Evolutionary conservation across 768 basidiomycete genomes (phyloP).

Genomic region (Boletus rubropictus): DNA sequence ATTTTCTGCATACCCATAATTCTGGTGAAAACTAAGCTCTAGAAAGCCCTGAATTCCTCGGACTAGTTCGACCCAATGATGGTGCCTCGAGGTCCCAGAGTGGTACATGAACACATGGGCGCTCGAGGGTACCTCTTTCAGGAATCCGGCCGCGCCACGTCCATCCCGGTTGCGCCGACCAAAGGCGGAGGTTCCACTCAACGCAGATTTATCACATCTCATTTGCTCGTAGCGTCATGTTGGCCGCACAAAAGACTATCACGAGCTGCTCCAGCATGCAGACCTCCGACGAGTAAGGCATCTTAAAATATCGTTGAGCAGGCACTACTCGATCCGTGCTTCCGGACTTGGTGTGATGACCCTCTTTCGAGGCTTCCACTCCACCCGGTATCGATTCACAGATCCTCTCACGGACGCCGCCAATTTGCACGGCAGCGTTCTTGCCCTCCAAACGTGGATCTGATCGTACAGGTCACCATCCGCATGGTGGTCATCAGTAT

Average conservation of each 20-base stretch:
- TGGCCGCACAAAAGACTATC: background rate
- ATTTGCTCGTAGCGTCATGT: background rate
- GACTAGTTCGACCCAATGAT: conserved; percentile 4
- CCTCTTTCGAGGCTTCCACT: conserved; percentile 10
- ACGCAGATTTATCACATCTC: background rate
- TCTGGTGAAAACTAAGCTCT: no score
- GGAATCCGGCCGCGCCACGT: no score
- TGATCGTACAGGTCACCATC: conserved; percentile 7
- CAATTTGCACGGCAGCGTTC: background rate
- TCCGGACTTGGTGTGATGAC: conserved; percentile 4
- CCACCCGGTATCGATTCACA: conserved; percentile 11
- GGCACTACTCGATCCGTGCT: conserved; percentile 5
- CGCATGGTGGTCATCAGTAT: conserved; percentile 12
- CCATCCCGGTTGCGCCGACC: no score
- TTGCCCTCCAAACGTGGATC: conserved; percentile 1
- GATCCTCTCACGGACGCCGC: conserved; percentile 24
- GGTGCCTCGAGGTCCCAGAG: background rate
- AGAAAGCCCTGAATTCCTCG: conserved; percentile 13
- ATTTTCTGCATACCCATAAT: no score
- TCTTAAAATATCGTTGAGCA: conserved; percentile 21
- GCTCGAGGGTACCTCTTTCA: no score
- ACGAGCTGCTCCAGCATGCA: background rate
- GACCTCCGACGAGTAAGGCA: conserved; percentile 8
- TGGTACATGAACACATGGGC: background rate
- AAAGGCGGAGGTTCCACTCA: background rate